phyloP scores from a whole-genome alignment of 1,139 yeast species.

The Diutina siamensis region DNA sequence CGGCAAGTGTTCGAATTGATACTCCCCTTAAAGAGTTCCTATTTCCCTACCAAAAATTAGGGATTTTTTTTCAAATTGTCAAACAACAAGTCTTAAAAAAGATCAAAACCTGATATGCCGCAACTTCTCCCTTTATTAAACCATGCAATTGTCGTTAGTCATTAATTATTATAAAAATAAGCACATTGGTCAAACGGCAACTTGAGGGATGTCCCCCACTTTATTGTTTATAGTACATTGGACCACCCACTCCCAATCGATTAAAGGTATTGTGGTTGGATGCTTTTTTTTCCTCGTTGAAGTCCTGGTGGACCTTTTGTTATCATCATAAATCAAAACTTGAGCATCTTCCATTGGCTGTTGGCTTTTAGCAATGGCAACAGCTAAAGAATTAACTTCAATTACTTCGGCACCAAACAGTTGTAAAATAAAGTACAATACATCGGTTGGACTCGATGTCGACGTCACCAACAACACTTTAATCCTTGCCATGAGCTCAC shows the following conservation, averaged over 20 bases:
- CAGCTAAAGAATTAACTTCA: background rate
- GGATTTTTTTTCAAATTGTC: too few species aligned
- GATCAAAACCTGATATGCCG: too few species aligned
- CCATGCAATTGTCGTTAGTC: background rate
- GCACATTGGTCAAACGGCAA: background rate
- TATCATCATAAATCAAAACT: constrained; percentile 10
- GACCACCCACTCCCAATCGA: constrained; percentile 68
- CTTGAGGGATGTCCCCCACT: background rate
- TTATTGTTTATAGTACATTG: constrained; percentile 20
- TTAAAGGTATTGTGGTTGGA: constrained; percentile 14
- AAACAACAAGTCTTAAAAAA: too few species aligned
- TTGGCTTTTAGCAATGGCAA: background rate
- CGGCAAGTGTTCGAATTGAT: too few species aligned
- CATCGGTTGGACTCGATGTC: background rate
- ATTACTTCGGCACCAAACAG: background rate
- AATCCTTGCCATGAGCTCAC: background rate
- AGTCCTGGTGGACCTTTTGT: constrained; percentile 2
- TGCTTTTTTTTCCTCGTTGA: constrained; percentile 6
- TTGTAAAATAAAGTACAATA: background rate
- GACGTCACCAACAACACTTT: background rate
- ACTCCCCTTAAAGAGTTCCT: too few species aligned
- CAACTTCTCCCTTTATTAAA: too few species aligned
- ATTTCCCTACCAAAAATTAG: too few species aligned
- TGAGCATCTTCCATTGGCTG: background rate
- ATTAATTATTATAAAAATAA: too few species aligned